Base-by-base conservation (phyloP, 2,329 filamentous ascomycete species). In the Emergomyces orientalis region DNA sequence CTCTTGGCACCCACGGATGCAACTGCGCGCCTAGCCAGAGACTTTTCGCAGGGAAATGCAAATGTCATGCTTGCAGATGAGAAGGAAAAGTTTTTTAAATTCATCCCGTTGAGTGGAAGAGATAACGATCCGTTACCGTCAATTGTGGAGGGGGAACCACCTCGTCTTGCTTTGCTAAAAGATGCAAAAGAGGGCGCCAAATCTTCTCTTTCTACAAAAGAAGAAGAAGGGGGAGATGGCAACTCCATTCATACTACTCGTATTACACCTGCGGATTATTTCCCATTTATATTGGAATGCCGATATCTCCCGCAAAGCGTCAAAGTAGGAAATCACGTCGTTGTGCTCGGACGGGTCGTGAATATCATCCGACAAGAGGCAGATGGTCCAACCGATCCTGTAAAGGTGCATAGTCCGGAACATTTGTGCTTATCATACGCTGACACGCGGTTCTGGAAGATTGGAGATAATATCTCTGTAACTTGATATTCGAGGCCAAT, bases 361-460 rank as follows among this genome's bases (percentile, higher is more conserved):
- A 68, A 70, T 17, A 66, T 71, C 22, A 65, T 76, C 19, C 64
- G 68, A 17, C 62, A 65, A n/a, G 37, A 64, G 13, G 25, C 22
- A n/a, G 34, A 32, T 30, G 27, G 63, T 27, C n/a, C 34, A 59
- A 30, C n/a, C 34, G 41, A 52, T 51, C 17, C 14, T 49, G 51
- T 56, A n/a, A 30, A 49, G 45, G 22, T 41, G 2, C 62, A 67
- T 25, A 61, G 41, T 4, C 39, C 62, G 9, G 60, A 66, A 7
- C 63, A 67, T n/a, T 63, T 78, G 41, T 77, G 76, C 65, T 65
- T 78, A 66, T 73, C 76, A 4, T 78, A 78, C 69, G 76, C 74
- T 11, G 74, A 78, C 65, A 77, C 76, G 22, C 68, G 71, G 25
- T 78, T 78, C 62, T 78, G 76, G 76, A 72, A 72, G 62, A 76